Evolutionary conservation across 345 rosid species (phyloP), one percentile per base, ranked within the genome.

Genomic region (Geranium rotundifolium): DNA sequence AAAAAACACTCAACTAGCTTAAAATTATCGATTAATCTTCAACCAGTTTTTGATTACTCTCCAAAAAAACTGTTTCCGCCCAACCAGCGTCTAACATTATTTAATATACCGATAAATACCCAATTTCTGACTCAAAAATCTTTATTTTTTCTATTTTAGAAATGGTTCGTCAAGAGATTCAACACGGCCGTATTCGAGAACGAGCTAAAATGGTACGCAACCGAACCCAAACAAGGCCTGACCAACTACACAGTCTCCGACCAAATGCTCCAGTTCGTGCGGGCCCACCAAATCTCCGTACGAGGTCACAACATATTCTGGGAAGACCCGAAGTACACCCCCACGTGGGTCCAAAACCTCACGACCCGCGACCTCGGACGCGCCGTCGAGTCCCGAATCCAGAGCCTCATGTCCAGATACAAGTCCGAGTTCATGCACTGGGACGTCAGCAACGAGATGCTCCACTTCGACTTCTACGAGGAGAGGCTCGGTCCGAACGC

Each of bases 221-320:
- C 92, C n/a, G 98, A 91, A 67, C 83, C 88, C 0, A 63, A 74
- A 20, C 84, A 79, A 65, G 98, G 96, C 57, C 73, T 73, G 60
- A 29, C 77, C 8, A 85, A 89, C 58, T 91, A 91, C 79, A 80
- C 84, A 18, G 30, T 72, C 50, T 29, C 95, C 10, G 95, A 91
- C 58, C 65, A 76, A 63, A 84, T 89, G 92, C 8, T 89, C 66
- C 71, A 77, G 27, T 81, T 89, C 66, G 75, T 87, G 5, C 66
- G 89, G 64, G 79, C 82, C 2, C 84, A 80, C 77, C 68, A 74
- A 56, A 74, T 89, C 57, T 39, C 68, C 17, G 87, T 81, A 54
- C 81, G 98, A 70, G 98, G 98, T 30, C 95, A 91, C 77, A 89
- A 87, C 68, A 87, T 89, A 52, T 91, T 89, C 81, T 89, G 98